phyloP scores from a whole-genome alignment of 2,329 filamentous ascomycete genomes.

The Colletotrichum truncatum region DNA sequence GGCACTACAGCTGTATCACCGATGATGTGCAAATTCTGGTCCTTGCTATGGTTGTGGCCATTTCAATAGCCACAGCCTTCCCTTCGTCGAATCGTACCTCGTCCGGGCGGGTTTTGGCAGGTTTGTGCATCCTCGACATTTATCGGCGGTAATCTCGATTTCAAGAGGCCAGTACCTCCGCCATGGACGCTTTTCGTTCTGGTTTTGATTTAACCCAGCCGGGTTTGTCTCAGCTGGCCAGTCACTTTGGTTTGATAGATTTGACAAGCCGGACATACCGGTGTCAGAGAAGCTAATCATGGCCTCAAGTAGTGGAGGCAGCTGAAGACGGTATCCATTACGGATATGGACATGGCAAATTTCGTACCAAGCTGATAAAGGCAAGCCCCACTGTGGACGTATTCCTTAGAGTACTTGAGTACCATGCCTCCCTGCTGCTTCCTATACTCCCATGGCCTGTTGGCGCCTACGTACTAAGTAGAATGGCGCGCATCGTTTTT shows the following conservation, averaged over 20 bases:
- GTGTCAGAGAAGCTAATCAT: constrained; percentile 14
- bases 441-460: neutral
- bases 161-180: neutral
- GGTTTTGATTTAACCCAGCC: neutral
- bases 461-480: neutral
- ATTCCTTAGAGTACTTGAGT: neutral
- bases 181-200: neutral
- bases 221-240: constrained; percentile 13
- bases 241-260: constrained; percentile 10
- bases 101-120: constrained; percentile 6
- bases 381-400: neutral
- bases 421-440: neutral
- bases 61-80: neutral
- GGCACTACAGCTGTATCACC: constrained; percentile 19
- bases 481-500: neutral
- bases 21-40: neutral
- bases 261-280: constrained; percentile 11
- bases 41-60: neutral
- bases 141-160: neutral
- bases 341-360: neutral
- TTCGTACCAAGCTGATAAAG: neutral
- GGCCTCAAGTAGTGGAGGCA: neutral
- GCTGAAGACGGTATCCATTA: neutral
- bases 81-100: neutral
- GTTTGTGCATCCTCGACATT: neutral